phyloP scores from a whole-genome alignment of 1,284 basidiomycete species.

The Marasmius fiardii region DNA sequence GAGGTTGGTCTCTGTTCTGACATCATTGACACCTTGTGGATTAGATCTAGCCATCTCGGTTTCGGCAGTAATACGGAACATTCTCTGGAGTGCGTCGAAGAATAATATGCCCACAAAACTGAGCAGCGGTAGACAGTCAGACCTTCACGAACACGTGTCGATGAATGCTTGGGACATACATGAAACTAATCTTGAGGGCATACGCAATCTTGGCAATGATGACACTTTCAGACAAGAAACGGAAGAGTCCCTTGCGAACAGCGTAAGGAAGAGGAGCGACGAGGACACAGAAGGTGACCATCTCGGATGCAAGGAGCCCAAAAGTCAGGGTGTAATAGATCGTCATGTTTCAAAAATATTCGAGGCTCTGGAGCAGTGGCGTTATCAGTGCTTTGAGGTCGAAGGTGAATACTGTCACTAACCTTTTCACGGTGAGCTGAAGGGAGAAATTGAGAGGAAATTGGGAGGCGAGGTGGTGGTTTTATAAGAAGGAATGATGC shows the following conservation, averaged over 20 bases:
- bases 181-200: conserved; percentile 91
- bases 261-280: conserved; percentile 76
- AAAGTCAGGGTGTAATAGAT: conserved; percentile 68
- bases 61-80: conserved; percentile 84
- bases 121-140: conserved; percentile 1
- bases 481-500: too few relatives aligned
- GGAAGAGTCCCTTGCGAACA: conserved; percentile 71
- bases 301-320: conserved; percentile 73
- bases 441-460: too few relatives aligned
- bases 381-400: too few relatives aligned
- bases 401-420: too few relatives aligned
- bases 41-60: conserved; percentile 65
- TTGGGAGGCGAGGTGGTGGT: too few relatives aligned
- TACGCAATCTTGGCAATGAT: conserved; percentile 75
- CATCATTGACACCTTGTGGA: conserved; percentile 51
- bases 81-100: conserved; percentile 89
- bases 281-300: conserved; percentile 72
- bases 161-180: conserved; percentile 47
- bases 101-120: conserved; percentile 88
- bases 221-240: conserved; percentile 70
- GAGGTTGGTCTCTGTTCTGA: conserved; percentile 80
- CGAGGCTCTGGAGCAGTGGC: too few relatives aligned
- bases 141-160: neutral
- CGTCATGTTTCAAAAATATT: conserved; percentile 15
- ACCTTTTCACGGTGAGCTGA: too few relatives aligned